Base-by-base conservation (phyloP, 2,329 filamentous ascomycete genomes). In the Beauveria medogensis region DNA sequence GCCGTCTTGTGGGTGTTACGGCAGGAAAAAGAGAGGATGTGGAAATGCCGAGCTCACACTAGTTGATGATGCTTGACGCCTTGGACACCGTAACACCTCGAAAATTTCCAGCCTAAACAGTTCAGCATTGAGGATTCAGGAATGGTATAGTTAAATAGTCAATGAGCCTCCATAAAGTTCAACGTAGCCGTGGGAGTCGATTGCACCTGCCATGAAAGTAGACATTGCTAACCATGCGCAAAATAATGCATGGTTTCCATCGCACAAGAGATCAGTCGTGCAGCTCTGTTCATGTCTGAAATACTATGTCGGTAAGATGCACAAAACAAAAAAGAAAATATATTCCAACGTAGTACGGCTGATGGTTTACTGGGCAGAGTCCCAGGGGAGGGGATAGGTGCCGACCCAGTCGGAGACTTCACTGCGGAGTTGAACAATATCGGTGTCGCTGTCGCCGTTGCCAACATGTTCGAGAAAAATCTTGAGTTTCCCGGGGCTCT, bases 361-460 rank as follows among this genome's bases (percentile, higher is more conserved):
- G 59, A 53, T 59, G 47, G 56, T 52, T 68, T 62, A 74, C 65
- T 70, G 65, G 26, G 67, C 67, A 51, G 75, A 71, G 56, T 83
- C 80, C 88, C 88, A 91, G 12, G 88, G 88, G 66, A 90, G 74
- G 3, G 85, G 82, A 69, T 90, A 91, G 1, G 87, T 90, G 56
- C 87, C 84, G 12, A 90, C 88, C 88, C 89, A 92, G 67, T 89
- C 86, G 66, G 86, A 83, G n/a, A 92, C 88, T 75, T 91, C 88
- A 65, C 84, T 83, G 66, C 85, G 82, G 67, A 92, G 75, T 75
- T 90, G 85, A 24, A 90, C 80, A 67, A 92, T 89, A 74, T 91
- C 89, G 5, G 83, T 76, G 59, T 89, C 81, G 54, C 81, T 80
- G 67, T 88, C 83, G 51, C 89, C 88, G 64, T 84, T 83, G 44